A percentile compares a stretch with the other conserved stretches of the same genome.
Conservation (phyloP, 805 yeast genomes). For the Cyberlindnera misumaiensis region DNA sequence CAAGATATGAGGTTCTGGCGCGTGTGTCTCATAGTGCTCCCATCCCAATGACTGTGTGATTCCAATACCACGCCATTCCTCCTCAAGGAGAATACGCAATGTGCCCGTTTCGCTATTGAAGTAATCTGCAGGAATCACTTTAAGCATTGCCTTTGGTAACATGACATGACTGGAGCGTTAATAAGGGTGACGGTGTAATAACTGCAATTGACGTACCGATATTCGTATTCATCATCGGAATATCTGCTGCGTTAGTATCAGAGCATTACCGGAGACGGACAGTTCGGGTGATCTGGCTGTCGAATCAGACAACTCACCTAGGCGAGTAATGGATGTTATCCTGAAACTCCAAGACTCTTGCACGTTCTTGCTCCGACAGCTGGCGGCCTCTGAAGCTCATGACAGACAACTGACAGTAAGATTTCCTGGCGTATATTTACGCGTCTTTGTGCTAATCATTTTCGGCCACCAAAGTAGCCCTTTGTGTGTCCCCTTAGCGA, state of each 20-base stretch:
- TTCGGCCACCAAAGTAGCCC: too few relatives aligned
- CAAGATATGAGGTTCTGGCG: slow-evolving; percentile 97
- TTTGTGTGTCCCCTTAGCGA: too few relatives aligned
- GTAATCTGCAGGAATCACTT: slow-evolving; percentile 89
- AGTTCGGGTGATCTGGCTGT: not conserved
- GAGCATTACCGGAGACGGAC: not conserved
- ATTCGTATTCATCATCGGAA: slow-evolving; percentile 87
- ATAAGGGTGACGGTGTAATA: slow-evolving; percentile 1
- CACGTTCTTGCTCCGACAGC: slow-evolving; percentile 75
- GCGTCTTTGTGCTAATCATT: too few relatives aligned
- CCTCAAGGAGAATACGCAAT: slow-evolving; percentile 80
- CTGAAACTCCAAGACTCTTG: slow-evolving; percentile 82
- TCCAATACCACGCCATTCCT: slow-evolving; percentile 98
- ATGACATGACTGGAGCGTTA: slow-evolving; percentile 70
- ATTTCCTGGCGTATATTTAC: too few relatives aligned
- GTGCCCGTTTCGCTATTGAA: slow-evolving; percentile 94
- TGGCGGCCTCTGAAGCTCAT: slow-evolving; percentile 51
- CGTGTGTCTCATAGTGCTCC: slow-evolving; percentile 95
- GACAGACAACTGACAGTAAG: not conserved
- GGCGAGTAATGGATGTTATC: slow-evolving; percentile 94
- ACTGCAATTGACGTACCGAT: slow-evolving; percentile 35
- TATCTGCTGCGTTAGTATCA: slow-evolving; percentile 39
- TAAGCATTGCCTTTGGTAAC: slow-evolving; percentile 92
- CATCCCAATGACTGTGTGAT: slow-evolving; percentile 96
- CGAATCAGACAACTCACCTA: slow-evolving; percentile 29